Conservation (phyloP, 2,329 filamentous ascomycete genomes). For the Hymenoscyphus scutula region DNA sequence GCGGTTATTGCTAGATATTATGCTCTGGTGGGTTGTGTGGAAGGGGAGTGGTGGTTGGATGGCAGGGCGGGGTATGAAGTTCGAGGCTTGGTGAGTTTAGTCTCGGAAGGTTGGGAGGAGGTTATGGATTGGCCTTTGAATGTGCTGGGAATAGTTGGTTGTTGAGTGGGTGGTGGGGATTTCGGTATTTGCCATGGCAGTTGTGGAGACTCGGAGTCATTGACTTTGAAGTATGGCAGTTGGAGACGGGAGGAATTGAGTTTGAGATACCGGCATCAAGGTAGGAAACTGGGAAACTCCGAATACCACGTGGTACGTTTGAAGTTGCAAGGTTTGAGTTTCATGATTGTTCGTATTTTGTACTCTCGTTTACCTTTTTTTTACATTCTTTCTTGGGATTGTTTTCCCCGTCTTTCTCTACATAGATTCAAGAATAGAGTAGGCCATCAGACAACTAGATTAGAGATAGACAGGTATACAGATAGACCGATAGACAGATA, state of each 20-base stretch:
- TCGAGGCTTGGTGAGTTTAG: conserved; percentile 11
- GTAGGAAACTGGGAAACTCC: too few relatives aligned
- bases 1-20: conserved; percentile 16
- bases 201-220: neutral
- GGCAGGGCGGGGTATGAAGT: conserved; percentile 20
- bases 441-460: too few relatives aligned
- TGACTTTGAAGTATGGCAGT: neutral
- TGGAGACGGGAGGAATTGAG: neutral
- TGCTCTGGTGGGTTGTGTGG: conserved; percentile 16
- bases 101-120: conserved; percentile 13
- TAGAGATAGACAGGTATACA: too few relatives aligned
- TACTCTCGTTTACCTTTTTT: too few relatives aligned
- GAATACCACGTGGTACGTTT: too few relatives aligned
- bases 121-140: conserved; percentile 17
- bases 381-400: too few relatives aligned
- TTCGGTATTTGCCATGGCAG: neutral
- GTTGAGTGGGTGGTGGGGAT: neutral
- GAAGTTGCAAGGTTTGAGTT: too few relatives aligned
- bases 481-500: too few relatives aligned
- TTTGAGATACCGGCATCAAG: too few relatives aligned
- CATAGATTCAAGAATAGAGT: too few relatives aligned
- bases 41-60: conserved; percentile 18
- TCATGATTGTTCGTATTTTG: too few relatives aligned
- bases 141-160: neutral
- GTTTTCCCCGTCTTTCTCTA: too few relatives aligned